Base-by-base conservation (phyloP, 257 asterid genomes). In the Salvia hispanica region DNA sequence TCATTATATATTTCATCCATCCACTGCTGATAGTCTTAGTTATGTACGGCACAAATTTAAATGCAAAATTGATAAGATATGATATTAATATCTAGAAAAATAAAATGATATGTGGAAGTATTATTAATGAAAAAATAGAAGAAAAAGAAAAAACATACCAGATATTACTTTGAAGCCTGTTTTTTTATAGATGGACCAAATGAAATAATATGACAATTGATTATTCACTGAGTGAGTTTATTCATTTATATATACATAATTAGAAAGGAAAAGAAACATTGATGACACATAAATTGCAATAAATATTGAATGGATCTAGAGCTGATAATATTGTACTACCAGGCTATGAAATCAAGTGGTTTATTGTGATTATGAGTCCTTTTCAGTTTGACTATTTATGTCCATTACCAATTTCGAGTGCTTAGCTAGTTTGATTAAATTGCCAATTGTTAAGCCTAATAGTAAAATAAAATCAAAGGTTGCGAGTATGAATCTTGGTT, bases 241-340 rank as follows among this genome's bases (percentile, higher is more conserved):
- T 25, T 25, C 31, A 25, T 25, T 25, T 25, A 63, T 34, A 34
- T 34, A 14, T 4, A 15, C 25, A 50, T 14, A 25, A 25, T 14
- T 14, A 5, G 25, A 2, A 21, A 13, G 10, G 8, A 10, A 64
- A 64, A 55, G 46, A 55, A 36, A 16, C 15, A 60, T 21, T 25
- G 12, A 75, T 69, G 58, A 25, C 69, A 46, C 68, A 62, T 74
- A 62, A 62, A 69, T 71, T 66, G 73, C 62, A 60, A 58, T 71
- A 66, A 71, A 71, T 66, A 54, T 43, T 59, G 69, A 54, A 65
- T 31, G 72, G 61, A n/a, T n/a, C n/a, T n/a, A 15, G 15, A n/a
- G 56, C 55, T 16, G 50, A 57, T 70, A 64, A 70, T 70, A 58
- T 18, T 25, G 70, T 66, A 50, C 34, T 51, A 76, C 62, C 70